Percentiles rank a stretch among this genome's conserved stretches.
Evolutionary conservation across 2,329 filamentous ascomycete genomes (phyloP).

Genomic region (Cryphonectria parasitica): DNA sequence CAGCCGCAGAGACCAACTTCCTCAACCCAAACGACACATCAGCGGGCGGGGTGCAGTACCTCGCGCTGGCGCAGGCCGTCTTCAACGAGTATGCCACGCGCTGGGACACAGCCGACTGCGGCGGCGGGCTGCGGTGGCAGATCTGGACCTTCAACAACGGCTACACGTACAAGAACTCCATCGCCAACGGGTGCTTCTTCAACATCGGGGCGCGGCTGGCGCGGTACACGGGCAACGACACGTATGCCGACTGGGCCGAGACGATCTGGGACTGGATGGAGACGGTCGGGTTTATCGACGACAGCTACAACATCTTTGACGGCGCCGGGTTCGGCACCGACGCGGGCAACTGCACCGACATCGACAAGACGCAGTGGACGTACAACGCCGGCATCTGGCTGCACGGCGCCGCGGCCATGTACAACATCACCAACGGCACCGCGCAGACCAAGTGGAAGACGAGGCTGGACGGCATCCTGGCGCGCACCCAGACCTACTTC

Average conservation of each 20-base stretch:
- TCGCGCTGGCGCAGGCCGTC: constrained; percentile 74
- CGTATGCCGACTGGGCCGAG: constrained; percentile 64
- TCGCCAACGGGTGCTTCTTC: constrained; percentile 54
- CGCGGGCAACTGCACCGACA: constrained; percentile 45
- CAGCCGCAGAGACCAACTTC: constrained; percentile 71
- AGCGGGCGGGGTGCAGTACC: constrained; percentile 62
- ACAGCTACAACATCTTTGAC: constrained; percentile 51
- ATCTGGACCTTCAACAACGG: constrained; percentile 83
- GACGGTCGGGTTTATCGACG: constrained; percentile 48
- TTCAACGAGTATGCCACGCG: constrained; percentile 81
- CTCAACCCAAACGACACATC: constrained; percentile 53
- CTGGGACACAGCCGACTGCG: constrained; percentile 69
- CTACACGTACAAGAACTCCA: constrained; percentile 57
- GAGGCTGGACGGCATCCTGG: constrained; percentile 57
- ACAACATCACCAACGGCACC: constrained; percentile 54
- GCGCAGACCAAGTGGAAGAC: constrained; percentile 58
- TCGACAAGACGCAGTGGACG: constrained; percentile 54
- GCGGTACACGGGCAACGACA: constrained; percentile 65
- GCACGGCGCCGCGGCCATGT: constrained; percentile 46
- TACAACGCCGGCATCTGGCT: constrained; percentile 55
- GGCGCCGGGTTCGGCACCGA: constrained; percentile 46
- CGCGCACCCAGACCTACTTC: constrained; percentile 54
- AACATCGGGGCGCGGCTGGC: constrained; percentile 62
- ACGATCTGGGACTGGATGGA: constrained; percentile 60
- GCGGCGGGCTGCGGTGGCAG: constrained; percentile 81